Evolutionary conservation across 2,329 filamentous ascomycete species (phyloP).

Genomic region (Botrytis byssoidea): DNA sequence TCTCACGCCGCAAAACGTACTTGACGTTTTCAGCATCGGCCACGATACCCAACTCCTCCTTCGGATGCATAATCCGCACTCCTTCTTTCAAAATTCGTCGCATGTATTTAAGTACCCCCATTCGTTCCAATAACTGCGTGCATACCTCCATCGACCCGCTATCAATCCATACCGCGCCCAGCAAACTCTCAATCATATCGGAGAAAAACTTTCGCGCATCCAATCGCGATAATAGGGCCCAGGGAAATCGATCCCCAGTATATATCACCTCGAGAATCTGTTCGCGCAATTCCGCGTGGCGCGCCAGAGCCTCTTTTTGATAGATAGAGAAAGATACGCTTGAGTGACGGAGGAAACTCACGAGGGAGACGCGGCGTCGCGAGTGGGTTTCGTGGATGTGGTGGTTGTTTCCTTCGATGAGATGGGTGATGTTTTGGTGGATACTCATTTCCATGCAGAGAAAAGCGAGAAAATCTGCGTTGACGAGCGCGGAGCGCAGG

Average conservation of each 20-base stretch:
- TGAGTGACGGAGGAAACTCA: slow-evolving; percentile 66
- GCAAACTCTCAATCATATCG: slow-evolving; percentile 75
- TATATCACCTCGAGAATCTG: slow-evolving; percentile 52
- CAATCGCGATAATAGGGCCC: slow-evolving; percentile 67
- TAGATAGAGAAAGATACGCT: slow-evolving; percentile 48
- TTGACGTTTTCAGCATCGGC: slow-evolving; percentile 52
- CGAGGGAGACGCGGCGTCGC: slow-evolving; percentile 46
- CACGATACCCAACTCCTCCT: slow-evolving; percentile 64
- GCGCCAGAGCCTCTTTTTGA: slow-evolving; percentile 39
- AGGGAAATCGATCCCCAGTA: slow-evolving; percentile 63
- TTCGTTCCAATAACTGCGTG: slow-evolving; percentile 54
- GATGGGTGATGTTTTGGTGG: slow-evolving; percentile 37
- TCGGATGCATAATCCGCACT: slow-evolving; percentile 62
- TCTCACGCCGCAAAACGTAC: slow-evolving; percentile 47
- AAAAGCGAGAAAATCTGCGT: slow-evolving; percentile 77
- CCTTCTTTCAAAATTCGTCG: slow-evolving; percentile 48
- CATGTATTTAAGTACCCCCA: slow-evolving; percentile 62
- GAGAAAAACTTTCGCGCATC: slow-evolving; percentile 75
- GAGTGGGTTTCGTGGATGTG: slow-evolving; percentile 17
- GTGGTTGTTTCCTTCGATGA: neutral
- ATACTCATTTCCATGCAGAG: slow-evolving; percentile 60
- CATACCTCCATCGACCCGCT: slow-evolving; percentile 63
- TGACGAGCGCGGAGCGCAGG: slow-evolving; percentile 73
- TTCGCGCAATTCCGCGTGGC: slow-evolving; percentile 44
- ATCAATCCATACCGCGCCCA: slow-evolving; percentile 85